Evolutionary conservation across 2,329 filamentous ascomycete genomes (phyloP).

Genomic region (Aspergillus ruber): DNA sequence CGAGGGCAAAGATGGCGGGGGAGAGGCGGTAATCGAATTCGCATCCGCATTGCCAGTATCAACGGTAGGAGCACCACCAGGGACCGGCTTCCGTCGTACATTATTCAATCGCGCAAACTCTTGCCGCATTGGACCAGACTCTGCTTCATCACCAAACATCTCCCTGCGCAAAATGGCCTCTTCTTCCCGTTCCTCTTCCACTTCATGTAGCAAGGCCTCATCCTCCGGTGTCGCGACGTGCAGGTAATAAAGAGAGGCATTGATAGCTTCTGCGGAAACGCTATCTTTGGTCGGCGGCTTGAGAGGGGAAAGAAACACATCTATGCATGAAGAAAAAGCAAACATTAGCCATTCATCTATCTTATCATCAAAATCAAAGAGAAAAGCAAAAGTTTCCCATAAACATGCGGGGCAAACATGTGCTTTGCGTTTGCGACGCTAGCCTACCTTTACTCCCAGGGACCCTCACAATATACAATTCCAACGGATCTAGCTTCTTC

Average conservation of each 20-base stretch:
- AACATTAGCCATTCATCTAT: not conserved
- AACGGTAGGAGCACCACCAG: conserved; percentile 7
- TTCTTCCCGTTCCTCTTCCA: conserved; percentile 31
- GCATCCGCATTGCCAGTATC: conserved; percentile 6
- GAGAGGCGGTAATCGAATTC: conserved; percentile 7
- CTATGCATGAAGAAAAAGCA: conserved; percentile 41
- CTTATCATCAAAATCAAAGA: not conserved
- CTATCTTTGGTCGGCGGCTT: conserved; percentile 78
- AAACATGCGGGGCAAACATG: conserved; percentile 10
- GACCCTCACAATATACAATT: conserved; percentile 87
- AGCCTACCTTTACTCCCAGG: conserved; percentile 75
- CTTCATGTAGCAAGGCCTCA: conserved; percentile 33
- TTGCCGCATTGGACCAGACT: conserved; percentile 14
- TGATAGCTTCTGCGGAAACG: conserved; percentile 79
- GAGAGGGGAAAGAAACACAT: conserved; percentile 84
- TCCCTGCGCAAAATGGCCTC: conserved; percentile 20
- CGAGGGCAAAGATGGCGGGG: conserved; percentile 16
- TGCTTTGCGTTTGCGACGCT: not conserved
- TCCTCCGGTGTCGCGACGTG: conserved; percentile 66
- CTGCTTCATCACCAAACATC: conserved; percentile 13
- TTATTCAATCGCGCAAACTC: conserved; percentile 31
- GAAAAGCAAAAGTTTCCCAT: not conserved
- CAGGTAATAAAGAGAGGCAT: conserved; percentile 83
- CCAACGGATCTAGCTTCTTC: conserved; percentile 62
- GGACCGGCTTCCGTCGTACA: conserved; percentile 35